Conservation (phyloP, 2,329 filamentous ascomycete species). For the Colletotrichum ledebouriae region DNA sequence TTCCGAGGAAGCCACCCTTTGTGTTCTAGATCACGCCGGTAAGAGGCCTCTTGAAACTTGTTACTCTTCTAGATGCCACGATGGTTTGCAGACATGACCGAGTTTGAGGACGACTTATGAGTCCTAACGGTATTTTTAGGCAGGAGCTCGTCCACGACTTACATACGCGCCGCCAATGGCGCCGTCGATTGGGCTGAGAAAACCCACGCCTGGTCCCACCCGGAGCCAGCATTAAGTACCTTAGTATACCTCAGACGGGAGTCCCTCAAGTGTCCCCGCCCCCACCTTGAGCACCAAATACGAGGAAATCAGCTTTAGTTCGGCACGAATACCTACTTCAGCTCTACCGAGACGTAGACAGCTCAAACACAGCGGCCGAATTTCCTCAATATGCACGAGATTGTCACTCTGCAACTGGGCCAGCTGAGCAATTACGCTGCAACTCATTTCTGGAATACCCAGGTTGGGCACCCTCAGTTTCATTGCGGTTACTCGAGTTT, state of each 20-base stretch:
- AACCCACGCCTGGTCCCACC: neutral
- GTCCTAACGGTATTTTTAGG: too few relatives aligned
- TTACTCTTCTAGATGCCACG: too few relatives aligned
- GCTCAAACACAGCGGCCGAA: neutral
- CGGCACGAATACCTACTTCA: too few relatives aligned
- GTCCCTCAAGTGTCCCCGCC: too few relatives aligned
- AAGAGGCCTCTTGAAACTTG: too few relatives aligned
- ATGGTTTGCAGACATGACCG: too few relatives aligned
- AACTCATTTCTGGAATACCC: conserved; percentile 97
- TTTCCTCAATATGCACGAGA: conserved; percentile 81
- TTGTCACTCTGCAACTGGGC: conserved; percentile 93
- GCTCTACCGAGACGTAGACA: too few relatives aligned
- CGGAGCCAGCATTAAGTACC: too few relatives aligned
- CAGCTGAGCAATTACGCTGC: conserved; percentile 93
- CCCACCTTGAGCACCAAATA: conserved; percentile 7
- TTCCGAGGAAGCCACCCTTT: too few relatives aligned
- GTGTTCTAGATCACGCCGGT: neutral
- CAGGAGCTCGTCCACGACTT: too few relatives aligned
- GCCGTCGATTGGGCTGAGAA: neutral
- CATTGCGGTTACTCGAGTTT: neutral
- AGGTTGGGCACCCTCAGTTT: conserved; percentile 63
- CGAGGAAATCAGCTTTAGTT: neutral
- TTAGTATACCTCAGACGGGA: neutral
- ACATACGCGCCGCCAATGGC: neutral
- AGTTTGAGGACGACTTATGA: too few relatives aligned